Evolutionary conservation across 495 filamentous ascomycete species (phyloP), one percentile per base, ranked within the genome.

Genomic region (Platismatia glauca): DNA sequence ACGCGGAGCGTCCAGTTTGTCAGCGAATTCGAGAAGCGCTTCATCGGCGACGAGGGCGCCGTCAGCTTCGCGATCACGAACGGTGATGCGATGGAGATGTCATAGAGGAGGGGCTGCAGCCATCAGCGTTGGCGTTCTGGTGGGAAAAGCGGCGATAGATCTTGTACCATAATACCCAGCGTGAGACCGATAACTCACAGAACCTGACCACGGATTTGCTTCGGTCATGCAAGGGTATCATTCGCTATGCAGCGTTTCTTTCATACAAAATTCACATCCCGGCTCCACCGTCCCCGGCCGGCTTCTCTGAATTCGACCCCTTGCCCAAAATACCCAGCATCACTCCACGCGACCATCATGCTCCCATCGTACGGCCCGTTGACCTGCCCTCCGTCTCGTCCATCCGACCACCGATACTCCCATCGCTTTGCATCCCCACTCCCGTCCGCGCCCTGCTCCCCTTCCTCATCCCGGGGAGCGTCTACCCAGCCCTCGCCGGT

Each of bases 401-500:
- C 90, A 68, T 96, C 91, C 18, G 82, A 85, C 94, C 94, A 97
- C 34, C 89, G 77, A 70, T 88, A 97, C 72, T 97, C 89, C 93
- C 93, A 98, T 79, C 85, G 84, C 61, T 76, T 79, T 20, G 67
- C 68, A 16, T 69, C 71, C 38, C 72, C 59, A 15, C 60, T 59
- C 5, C 70, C 66, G 22, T 69, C 68, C 7, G 64, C 39, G 31
- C 41, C 66, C 22, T 39, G 65, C 5, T 74, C 70, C 7, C 66
- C 72, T 4, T 72, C 64, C 11, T 53, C 55, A 20, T 65, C 63
- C 35, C 50, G 64, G 7, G 69, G 70, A 22, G 81, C 80, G 62
- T 95, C 89, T n/a, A 88, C 80, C 92, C 94, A 99, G 11, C 85
- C 82, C 66, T 97, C 92, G 7, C 91, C 95, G 0, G 89, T 90